Percentiles rank a stretch among this genome's conserved stretches.
phyloP scores from a whole-genome alignment of 352 stramenopile genomes.

The Phytopythium boreale region DNA sequence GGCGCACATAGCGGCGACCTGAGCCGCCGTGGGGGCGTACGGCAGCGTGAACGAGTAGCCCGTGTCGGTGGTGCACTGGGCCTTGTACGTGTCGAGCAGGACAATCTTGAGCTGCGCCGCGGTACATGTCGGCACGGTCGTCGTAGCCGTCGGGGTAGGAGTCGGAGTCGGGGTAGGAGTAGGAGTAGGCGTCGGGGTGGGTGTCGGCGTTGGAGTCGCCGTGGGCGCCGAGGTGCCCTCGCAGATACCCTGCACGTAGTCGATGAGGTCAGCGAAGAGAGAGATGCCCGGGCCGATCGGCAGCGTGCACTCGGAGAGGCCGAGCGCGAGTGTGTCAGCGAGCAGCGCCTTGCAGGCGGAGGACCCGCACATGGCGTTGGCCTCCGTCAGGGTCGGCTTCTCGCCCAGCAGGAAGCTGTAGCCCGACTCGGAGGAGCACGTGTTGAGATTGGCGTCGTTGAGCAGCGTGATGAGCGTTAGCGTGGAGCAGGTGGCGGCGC shows the following conservation, averaged over 20 bases:
- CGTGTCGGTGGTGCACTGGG: slow-evolving; percentile 17
- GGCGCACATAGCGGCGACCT: slow-evolving; percentile 23
- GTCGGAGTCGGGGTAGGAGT: neutral
- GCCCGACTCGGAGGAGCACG: slow-evolving; percentile 23
- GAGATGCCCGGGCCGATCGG: slow-evolving; percentile 25
- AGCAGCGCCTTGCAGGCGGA: slow-evolving; percentile 19
- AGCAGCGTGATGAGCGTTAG: slow-evolving; percentile 16
- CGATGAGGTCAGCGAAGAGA: slow-evolving; percentile 22
- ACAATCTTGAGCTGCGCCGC: slow-evolving; percentile 16
- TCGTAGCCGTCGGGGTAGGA: slow-evolving; percentile 5
- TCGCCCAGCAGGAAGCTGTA: slow-evolving; percentile 23
- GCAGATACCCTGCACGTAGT: slow-evolving; percentile 21
- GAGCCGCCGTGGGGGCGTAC: slow-evolving; percentile 9
- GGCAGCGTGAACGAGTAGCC: slow-evolving; percentile 20
- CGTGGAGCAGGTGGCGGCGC: slow-evolving; percentile 18
- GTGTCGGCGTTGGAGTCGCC: slow-evolving; percentile 16
- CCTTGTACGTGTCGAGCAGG: slow-evolving; percentile 15
- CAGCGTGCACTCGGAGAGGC: slow-evolving; percentile 23
- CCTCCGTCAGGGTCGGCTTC: slow-evolving; percentile 14
- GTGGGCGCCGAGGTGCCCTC: neutral
- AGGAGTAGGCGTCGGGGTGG: slow-evolving; percentile 3
- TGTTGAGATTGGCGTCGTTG: slow-evolving; percentile 21
- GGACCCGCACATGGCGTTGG: slow-evolving; percentile 21
- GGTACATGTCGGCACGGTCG: slow-evolving; percentile 15
- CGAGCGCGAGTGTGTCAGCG: slow-evolving; percentile 13